Percentiles rank a stretch among this genome's conserved stretches.
phyloP scores from a whole-genome alignment of 176 grass and related monocot genomes.

The Areca catechu region DNA sequence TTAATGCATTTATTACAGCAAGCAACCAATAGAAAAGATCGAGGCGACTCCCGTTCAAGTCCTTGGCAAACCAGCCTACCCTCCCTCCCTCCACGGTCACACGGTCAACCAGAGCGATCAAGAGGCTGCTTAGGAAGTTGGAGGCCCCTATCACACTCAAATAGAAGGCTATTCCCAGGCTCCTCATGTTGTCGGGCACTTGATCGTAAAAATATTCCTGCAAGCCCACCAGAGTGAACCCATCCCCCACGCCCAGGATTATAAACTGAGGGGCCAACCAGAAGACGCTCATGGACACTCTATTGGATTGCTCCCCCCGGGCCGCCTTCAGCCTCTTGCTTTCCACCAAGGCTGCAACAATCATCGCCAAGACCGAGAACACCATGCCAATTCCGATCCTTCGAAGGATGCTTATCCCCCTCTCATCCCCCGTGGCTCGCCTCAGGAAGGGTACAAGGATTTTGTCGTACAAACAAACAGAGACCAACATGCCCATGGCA shows the following conservation, averaged over 20 bases:
- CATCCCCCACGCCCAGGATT: slow-evolving; percentile 55
- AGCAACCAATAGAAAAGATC: slow-evolving; percentile 79
- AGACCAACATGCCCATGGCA: slow-evolving; percentile 46
- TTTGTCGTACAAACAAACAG: slow-evolving; percentile 54
- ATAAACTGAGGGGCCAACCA: slow-evolving; percentile 67
- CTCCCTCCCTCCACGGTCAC: slow-evolving; percentile 17
- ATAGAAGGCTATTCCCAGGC: slow-evolving; percentile 68
- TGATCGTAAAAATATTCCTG: slow-evolving; percentile 95
- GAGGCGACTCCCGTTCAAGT: slow-evolving; percentile 47
- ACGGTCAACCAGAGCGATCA: slow-evolving; percentile 43
- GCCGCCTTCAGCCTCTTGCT: slow-evolving; percentile 20
- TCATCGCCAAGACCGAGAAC: slow-evolving; percentile 26
- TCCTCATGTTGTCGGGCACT: slow-evolving; percentile 77
- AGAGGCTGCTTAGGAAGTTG: slow-evolving; percentile 57
- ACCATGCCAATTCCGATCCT: slow-evolving; percentile 63
- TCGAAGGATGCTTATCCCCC: slow-evolving; percentile 65
- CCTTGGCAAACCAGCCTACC: slow-evolving; percentile 54
- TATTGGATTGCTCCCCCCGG: not conserved
- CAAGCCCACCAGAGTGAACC: slow-evolving; percentile 66
- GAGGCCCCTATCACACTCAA: slow-evolving; percentile 60
- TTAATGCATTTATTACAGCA: slow-evolving; percentile 23
- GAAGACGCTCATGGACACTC: slow-evolving; percentile 30
- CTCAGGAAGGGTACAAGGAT: slow-evolving; percentile 47
- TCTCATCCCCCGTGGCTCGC: slow-evolving; percentile 35
- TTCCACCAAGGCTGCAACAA: slow-evolving; percentile 38